These are phyloP conservation scores for Teunomyces tritomae DNA, from an alignment of 805 yeast species.

Conservation along the genomic window DNA sequence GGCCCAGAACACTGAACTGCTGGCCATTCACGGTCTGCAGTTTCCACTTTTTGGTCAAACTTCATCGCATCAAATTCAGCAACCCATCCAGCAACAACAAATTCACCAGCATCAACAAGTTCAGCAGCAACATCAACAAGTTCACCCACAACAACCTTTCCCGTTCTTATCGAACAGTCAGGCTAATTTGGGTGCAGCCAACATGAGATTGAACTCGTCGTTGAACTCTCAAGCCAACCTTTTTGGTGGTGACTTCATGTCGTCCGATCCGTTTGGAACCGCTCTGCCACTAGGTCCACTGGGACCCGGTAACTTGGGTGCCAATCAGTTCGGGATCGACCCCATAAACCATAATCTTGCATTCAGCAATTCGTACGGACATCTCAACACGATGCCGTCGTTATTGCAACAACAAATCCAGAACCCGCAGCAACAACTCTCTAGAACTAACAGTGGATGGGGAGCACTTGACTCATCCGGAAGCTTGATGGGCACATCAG, in stretches of 20 bases:
- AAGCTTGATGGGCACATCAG: constrained; percentile 17
- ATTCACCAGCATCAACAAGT: constrained; percentile 2
- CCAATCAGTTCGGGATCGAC: constrained; percentile 28
- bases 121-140: constrained; percentile 6
- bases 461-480: constrained; percentile 26
- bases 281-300: constrained; percentile 11
- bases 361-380: constrained; percentile 14
- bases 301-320: constrained; percentile 5
- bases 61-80: not conserved
- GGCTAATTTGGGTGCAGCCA: constrained; percentile 25
- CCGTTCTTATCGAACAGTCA: constrained; percentile 24
- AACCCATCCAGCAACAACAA: constrained; percentile 5
- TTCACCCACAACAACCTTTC: constrained; percentile 14
- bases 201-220: constrained; percentile 20
- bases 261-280: constrained; percentile 16
- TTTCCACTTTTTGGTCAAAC: not conserved
- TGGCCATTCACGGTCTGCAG: not conserved
- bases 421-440: constrained; percentile 26
- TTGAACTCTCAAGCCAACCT: constrained; percentile 15
- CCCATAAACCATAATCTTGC: constrained; percentile 15
- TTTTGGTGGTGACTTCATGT: constrained; percentile 23
- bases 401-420: constrained; percentile 11
- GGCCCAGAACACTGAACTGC: not conserved
- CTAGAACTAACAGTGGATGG: constrained; percentile 40
- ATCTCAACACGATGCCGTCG: constrained; percentile 28